Conservation (phyloP, 106 monocot genomes). For the Allium sativum region DNA sequence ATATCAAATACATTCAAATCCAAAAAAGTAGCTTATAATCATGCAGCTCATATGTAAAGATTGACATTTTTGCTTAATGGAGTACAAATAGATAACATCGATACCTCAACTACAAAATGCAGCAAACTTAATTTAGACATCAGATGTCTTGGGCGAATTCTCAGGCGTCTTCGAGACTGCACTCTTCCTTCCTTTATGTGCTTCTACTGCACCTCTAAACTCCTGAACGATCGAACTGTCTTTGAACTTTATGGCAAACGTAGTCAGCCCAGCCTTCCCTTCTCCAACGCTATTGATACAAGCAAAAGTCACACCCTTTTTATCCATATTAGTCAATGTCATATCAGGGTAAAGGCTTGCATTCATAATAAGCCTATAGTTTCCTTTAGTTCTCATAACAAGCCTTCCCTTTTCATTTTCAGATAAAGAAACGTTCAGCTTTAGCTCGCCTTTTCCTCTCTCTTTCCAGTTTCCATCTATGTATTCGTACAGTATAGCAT, state of each 20-base stretch:
- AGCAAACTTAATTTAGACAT: not conserved
- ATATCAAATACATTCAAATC: too few relatives aligned
- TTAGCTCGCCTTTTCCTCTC: slow-evolving; percentile 88
- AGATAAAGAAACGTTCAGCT: slow-evolving; percentile 45
- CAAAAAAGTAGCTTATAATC: too few relatives aligned
- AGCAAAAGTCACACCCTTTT: slow-evolving; percentile 86
- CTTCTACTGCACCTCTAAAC: slow-evolving; percentile 45
- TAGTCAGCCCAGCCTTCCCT: slow-evolving; percentile 40
- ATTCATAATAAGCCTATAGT: slow-evolving; percentile 82
- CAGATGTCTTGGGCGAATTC: slow-evolving; percentile 71
- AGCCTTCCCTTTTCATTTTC: slow-evolving; percentile 58
- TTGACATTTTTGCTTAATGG: too few relatives aligned
- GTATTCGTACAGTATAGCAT: slow-evolving; percentile 88
- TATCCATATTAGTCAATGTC: slow-evolving; percentile 78
- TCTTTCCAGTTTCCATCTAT: slow-evolving; percentile 94
- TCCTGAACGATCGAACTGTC: slow-evolving; percentile 60
- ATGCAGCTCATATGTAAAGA: too few relatives aligned
- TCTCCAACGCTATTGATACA: slow-evolving; percentile 74
- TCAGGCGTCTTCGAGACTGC: slow-evolving; percentile 44
- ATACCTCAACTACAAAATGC: not conserved
- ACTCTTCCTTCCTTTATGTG: slow-evolving; percentile 53
- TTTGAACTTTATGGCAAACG: slow-evolving; percentile 89
- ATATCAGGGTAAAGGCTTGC: slow-evolving; percentile 86
- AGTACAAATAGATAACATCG: too few relatives aligned
- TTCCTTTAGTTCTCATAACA: slow-evolving; percentile 81